These are phyloP conservation scores for Petrea volubilis DNA, from an alignment of 257 asterid species.

Conservation along the genomic window DNA sequence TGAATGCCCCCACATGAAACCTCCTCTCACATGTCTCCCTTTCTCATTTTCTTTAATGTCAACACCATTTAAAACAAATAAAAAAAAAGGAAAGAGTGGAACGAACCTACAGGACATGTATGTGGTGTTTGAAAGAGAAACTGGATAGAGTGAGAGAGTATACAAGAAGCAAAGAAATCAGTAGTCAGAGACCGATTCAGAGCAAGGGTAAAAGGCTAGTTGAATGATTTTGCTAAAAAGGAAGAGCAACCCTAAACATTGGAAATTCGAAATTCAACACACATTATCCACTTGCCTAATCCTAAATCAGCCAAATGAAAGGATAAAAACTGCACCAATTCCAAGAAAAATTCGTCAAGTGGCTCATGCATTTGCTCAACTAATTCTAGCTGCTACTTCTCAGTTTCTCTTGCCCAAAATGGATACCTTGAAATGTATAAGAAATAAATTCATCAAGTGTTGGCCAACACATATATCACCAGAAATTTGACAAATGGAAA, in stretches of 20 bases:
- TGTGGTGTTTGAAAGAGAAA: neutral
- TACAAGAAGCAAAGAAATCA: neutral
- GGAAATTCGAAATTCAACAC: neutral
- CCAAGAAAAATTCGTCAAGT: constrained; percentile 3
- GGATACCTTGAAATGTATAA: neutral
- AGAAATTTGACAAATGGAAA: constrained; percentile 1
- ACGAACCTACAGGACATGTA: neutral
- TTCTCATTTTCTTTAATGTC: neutral
- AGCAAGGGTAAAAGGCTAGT: neutral
- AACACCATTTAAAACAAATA: too few relatives aligned
- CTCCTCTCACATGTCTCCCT: neutral
- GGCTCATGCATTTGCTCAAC: neutral
- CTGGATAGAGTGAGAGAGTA: neutral
- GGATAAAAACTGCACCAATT: neutral
- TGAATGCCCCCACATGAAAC: neutral
- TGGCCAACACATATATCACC: neutral
- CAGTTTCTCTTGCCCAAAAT: neutral
- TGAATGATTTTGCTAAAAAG: neutral
- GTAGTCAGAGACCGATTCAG: neutral
- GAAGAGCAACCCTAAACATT: neutral
- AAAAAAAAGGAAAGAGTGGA: neutral
- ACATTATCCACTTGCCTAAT: neutral
- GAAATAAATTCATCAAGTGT: neutral
- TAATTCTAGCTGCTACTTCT: neutral
- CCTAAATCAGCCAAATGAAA: neutral